Conservation (phyloP, 306 rosid genomes). For the Heteromeles arbutifolia region DNA sequence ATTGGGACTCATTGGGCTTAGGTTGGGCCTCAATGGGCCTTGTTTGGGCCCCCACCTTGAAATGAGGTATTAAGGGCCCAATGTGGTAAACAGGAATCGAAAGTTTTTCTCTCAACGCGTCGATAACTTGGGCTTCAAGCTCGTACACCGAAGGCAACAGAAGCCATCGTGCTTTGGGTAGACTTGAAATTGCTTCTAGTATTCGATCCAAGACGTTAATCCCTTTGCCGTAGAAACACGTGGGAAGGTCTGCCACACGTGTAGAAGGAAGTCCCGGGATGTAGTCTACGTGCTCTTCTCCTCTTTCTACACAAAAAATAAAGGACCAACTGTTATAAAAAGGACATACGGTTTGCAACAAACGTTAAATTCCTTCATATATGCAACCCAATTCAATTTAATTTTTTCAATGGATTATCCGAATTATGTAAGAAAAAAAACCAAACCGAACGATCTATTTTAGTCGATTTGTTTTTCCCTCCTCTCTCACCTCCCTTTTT, state of each 20-base stretch:
- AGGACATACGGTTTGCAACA: too few relatives aligned
- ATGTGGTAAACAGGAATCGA: slow-evolving; percentile 25
- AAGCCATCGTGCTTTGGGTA: slow-evolving; percentile 26
- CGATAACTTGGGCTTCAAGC: slow-evolving; percentile 32
- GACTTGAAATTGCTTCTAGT: slow-evolving; percentile 3
- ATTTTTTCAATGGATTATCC: too few relatives aligned
- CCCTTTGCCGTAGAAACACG: slow-evolving; percentile 11
- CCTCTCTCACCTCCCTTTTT: too few relatives aligned
- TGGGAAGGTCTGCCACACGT: slow-evolving; percentile 21
- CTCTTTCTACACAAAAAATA: not conserved
- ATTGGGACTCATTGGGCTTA: not conserved
- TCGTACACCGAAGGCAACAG: slow-evolving; percentile 36
- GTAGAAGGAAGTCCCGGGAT: slow-evolving; percentile 12
- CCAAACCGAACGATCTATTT: too few relatives aligned
- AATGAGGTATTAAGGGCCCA: slow-evolving; percentile 42
- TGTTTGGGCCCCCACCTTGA: not conserved
- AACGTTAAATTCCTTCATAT: too few relatives aligned
- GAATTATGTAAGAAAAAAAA: too few relatives aligned
- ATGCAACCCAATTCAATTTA: too few relatives aligned
- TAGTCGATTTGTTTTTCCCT: too few relatives aligned
- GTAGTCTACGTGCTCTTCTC: not conserved
- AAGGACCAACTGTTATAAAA: too few relatives aligned
- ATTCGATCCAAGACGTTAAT: slow-evolving; percentile 13
- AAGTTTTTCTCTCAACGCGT: slow-evolving; percentile 15
- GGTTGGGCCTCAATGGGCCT: not conserved